phyloP scores from a whole-genome alignment of 352 stramenopile genomes.

The Pythium myriotylum region DNA sequence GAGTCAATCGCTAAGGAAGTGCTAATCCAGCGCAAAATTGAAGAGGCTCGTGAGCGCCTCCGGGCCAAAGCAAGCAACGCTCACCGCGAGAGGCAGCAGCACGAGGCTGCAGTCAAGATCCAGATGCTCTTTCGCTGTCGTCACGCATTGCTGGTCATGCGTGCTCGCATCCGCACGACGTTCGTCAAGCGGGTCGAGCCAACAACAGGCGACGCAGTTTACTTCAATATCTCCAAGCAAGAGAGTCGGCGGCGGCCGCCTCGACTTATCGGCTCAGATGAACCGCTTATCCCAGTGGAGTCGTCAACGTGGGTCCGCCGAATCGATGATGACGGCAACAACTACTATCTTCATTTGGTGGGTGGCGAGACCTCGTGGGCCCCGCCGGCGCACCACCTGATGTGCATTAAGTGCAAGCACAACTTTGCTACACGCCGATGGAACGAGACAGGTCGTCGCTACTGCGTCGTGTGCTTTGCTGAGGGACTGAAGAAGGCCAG shows the following conservation, averaged over 20 bases:
- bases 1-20: slow-evolving; percentile 57
- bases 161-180: slow-evolving; percentile 50
- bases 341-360: slow-evolving; percentile 57
- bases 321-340: slow-evolving; percentile 42
- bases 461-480: slow-evolving; percentile 69
- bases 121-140: slow-evolving; percentile 67
- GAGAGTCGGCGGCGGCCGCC: slow-evolving; percentile 42
- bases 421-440: slow-evolving; percentile 62
- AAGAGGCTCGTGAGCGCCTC: slow-evolving; percentile 39
- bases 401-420: slow-evolving; percentile 51
- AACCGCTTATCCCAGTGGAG: slow-evolving; percentile 53
- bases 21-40: slow-evolving; percentile 54
- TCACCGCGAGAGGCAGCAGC: slow-evolving; percentile 32
- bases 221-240: slow-evolving; percentile 61
- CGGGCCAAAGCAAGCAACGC: slow-evolving; percentile 32
- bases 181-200: slow-evolving; percentile 72
- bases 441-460: slow-evolving; percentile 44
- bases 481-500: slow-evolving; percentile 21
- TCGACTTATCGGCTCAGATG: slow-evolving; percentile 52
- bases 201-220: slow-evolving; percentile 47
- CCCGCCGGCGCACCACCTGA: slow-evolving; percentile 56
- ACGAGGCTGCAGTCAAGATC: slow-evolving; percentile 51
- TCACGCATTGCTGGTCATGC: slow-evolving; percentile 42
- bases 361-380: slow-evolving; percentile 41
- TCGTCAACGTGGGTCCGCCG: slow-evolving; percentile 66